phyloP scores from a whole-genome alignment of 306 rosid species.

The Quercus cerris region DNA sequence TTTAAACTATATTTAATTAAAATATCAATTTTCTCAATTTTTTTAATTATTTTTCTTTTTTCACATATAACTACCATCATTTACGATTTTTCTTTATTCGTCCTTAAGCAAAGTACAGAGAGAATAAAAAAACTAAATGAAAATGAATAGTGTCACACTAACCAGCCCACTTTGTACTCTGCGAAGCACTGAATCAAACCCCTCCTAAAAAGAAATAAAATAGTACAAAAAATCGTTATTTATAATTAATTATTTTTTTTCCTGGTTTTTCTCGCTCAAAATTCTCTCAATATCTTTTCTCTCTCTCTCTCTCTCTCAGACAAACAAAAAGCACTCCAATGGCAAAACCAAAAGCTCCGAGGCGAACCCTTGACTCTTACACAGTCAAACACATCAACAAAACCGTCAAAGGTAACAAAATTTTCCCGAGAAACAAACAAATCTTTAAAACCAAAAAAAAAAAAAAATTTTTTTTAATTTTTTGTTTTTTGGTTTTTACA shows the following conservation, averaged over 20 bases:
- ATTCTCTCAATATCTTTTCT: not conserved
- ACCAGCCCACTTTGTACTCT: not conserved
- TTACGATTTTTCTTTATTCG: accelerated
- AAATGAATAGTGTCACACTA: not conserved
- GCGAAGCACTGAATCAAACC: slow-evolving; percentile 10
- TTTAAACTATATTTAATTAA: no score
- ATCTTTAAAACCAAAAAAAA: not conserved
- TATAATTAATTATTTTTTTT: slow-evolving; percentile 8
- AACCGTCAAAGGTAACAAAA: slow-evolving; percentile 53
- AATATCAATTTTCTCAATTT: no score
- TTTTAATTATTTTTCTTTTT: accelerated
- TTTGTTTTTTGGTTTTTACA: slow-evolving; percentile 1
- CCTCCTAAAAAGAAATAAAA: not conserved
- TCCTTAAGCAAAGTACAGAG: no score
- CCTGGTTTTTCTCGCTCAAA: slow-evolving; percentile 10
- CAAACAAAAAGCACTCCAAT: slow-evolving; percentile 23
- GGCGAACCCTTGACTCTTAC: slow-evolving; percentile 93
- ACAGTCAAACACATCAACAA: slow-evolving; percentile 85
- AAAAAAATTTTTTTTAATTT: not conserved
- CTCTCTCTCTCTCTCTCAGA: not conserved
- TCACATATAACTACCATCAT: no score
- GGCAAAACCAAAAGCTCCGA: slow-evolving; percentile 87
- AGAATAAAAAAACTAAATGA: no score
- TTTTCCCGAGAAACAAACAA: slow-evolving; percentile 1
- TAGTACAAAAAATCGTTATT: not conserved